These are phyloP conservation scores for Vanderwaltozyma yarrowii DNA, from an alignment of 805 yeast species.

Conservation along the genomic window DNA sequence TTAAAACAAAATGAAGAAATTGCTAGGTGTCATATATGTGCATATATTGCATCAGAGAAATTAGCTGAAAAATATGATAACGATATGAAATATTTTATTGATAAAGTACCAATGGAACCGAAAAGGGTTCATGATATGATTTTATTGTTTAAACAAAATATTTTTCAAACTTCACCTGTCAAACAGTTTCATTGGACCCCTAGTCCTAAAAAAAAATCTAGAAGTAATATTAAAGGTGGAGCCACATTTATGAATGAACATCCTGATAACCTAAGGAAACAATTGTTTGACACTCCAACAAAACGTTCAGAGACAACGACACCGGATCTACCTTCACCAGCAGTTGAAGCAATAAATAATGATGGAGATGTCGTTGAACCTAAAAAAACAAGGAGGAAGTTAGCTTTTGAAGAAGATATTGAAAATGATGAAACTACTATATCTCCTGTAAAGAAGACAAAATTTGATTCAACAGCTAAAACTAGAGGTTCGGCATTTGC, in stretches of 20 bases:
- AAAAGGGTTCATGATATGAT: constrained; percentile 33
- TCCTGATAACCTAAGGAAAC: constrained; percentile 21
- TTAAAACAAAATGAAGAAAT: constrained; percentile 47
- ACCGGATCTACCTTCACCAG: neutral
- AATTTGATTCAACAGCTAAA: too few species aligned
- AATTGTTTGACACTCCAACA: constrained; percentile 24
- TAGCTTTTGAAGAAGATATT: constrained; percentile 24
- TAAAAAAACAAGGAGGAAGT: constrained; percentile 20
- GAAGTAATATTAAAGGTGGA: constrained; percentile 13
- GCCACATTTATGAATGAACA: constrained; percentile 21
- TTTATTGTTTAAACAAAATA: constrained; percentile 35
- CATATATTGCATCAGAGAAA: constrained; percentile 47
- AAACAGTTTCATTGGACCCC: constrained; percentile 24
- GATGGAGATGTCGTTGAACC: constrained; percentile 4
- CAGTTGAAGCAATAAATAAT: neutral
- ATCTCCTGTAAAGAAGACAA: constrained; percentile 3
- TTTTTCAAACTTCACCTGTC: constrained; percentile 28
- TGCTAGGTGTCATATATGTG: constrained; percentile 61
- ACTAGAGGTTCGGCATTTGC: too few species aligned
- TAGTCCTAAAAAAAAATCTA: constrained; percentile 15
- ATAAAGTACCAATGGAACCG: constrained; percentile 49
- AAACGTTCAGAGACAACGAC: constrained; percentile 3
- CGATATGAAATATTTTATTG: constrained; percentile 39
- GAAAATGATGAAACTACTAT: constrained; percentile 9
- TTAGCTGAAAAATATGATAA: constrained; percentile 32